Evolutionary conservation across 1,284 basidiomycete species (phyloP).

Genomic region (Ceratobasidium sp.): DNA sequence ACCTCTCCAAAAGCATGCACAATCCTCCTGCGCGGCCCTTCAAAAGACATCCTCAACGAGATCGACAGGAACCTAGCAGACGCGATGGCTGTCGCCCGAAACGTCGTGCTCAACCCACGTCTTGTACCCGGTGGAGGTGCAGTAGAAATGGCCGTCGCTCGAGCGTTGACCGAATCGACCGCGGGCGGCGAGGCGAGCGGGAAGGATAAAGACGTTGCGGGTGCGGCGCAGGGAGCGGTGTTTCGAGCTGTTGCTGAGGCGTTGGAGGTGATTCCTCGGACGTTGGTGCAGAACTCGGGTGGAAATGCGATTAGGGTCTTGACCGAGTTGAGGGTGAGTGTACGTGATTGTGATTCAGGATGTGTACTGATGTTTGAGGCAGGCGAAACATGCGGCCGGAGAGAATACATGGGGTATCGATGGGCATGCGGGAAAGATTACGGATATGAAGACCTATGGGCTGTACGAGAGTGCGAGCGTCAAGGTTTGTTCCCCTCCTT

Average conservation of each 20-base stretch:
- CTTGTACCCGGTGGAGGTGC: slow-evolving; percentile 96
- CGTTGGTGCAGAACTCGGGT: slow-evolving; percentile 94
- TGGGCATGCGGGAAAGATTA: slow-evolving; percentile 94
- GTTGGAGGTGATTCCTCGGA: slow-evolving; percentile 97
- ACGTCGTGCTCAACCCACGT: slow-evolving; percentile 94
- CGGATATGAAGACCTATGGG: slow-evolving; percentile 95
- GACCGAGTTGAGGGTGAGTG: slow-evolving; percentile 84
- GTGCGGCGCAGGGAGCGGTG: slow-evolving; percentile 31
- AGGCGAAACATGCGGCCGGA: slow-evolving; percentile 96
- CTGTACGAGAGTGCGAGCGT: slow-evolving; percentile 96
- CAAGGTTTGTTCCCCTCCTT: slow-evolving; percentile 69
- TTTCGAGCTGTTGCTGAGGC: slow-evolving; percentile 95
- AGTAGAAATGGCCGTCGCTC: slow-evolving; percentile 97
- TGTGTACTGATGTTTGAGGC: not conserved
- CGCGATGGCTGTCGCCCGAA: slow-evolving; percentile 97
- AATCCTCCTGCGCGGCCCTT: slow-evolving; percentile 95
- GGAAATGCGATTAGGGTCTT: slow-evolving; percentile 94
- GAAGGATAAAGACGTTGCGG: slow-evolving; percentile 38
- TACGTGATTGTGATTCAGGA: slow-evolving; percentile 29
- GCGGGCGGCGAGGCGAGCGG: slow-evolving; percentile 82
- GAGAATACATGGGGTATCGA: slow-evolving; percentile 94
- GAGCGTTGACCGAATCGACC: slow-evolving; percentile 86
- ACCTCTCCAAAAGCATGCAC: slow-evolving; percentile 96
- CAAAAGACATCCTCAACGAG: slow-evolving; percentile 98
- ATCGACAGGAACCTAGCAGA: slow-evolving; percentile 98